Evolutionary conservation across 805 yeast genomes (phyloP).

Genomic region (Candida sonorensis): DNA sequence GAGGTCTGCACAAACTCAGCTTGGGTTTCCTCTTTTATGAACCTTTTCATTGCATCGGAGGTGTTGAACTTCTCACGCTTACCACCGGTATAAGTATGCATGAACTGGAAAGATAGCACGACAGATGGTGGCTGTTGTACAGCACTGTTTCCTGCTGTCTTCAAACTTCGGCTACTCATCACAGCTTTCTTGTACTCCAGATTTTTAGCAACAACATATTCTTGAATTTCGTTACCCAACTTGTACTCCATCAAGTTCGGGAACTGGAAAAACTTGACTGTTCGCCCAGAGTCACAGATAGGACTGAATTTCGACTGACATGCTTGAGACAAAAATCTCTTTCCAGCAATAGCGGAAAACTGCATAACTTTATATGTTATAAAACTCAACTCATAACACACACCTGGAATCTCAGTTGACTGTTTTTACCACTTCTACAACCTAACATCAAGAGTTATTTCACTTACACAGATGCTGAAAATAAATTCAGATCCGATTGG

Average conservation of each 20-base stretch:
- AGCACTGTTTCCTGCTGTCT: too few species aligned
- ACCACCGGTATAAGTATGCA: conserved; percentile 88
- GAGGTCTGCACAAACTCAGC: conserved; percentile 70
- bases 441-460: too few species aligned
- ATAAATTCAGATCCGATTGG: too few species aligned
- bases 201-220: conserved; percentile 46
- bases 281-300: conserved; percentile 21
- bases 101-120: conserved; percentile 75
- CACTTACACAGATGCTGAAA: too few species aligned
- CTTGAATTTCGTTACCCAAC: conserved; percentile 52
- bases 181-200: conserved; percentile 41
- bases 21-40: conserved; percentile 27
- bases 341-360: too few species aligned
- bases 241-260: conserved; percentile 31
- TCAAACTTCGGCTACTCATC: conserved; percentile 17
- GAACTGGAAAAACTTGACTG: conserved; percentile 39
- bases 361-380: too few species aligned
- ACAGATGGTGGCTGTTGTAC: conserved; percentile 61
- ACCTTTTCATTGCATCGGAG: conserved; percentile 16
- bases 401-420: too few species aligned
- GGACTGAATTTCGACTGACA: conserved; percentile 13
- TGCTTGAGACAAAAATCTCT: background rate
- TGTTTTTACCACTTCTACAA: too few species aligned
- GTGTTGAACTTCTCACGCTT: conserved; percentile 62
- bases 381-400: too few species aligned